These are phyloP conservation scores for Bidens hawaiensis DNA, from an alignment of 140 eudicot species.

Conservation along the genomic window DNA sequence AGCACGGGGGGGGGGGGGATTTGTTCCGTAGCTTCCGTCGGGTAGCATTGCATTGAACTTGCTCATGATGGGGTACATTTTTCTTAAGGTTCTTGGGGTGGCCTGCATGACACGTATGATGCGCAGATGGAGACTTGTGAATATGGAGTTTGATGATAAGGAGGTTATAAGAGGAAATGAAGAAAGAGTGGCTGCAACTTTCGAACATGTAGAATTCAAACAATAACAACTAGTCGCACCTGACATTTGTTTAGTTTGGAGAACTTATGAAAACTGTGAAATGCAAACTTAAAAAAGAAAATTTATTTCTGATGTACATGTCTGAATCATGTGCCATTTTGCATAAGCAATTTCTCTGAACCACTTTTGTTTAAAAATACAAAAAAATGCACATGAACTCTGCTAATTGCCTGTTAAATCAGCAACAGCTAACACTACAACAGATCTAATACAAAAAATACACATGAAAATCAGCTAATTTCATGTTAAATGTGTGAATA, in stretches of 20 bases:
- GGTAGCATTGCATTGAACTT: constrained; percentile 34
- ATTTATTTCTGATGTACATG: no score
- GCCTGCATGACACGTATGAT: constrained; percentile 67
- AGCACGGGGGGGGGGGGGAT: constrained; percentile 40
- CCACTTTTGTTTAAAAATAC: no score
- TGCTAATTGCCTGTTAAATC: no score
- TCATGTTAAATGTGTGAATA: no score
- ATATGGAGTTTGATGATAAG: constrained; percentile 13
- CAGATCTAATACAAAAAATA: no score
- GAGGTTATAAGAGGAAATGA: constrained; percentile 16
- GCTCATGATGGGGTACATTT: constrained; percentile 40
- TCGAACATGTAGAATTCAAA: constrained; percentile 28
- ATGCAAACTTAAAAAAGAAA: neutral
- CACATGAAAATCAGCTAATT: no score
- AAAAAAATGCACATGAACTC: no score
- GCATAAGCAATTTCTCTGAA: no score
- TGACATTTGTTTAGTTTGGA: no score
- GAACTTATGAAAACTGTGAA: neutral
- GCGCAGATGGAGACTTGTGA: constrained; percentile 41
- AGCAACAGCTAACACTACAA: no score
- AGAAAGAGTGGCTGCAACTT: constrained; percentile 10
- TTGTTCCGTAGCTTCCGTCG: constrained; percentile 53
- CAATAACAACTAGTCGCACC: constrained; percentile 31
- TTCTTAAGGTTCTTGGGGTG: constrained; percentile 44
- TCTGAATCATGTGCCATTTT: no score